A percentile compares a stretch with the other conserved stretches of the same genome.
phyloP scores from a whole-genome alignment of 176 grass and related monocot species.

The Oryza meridionalis region DNA sequence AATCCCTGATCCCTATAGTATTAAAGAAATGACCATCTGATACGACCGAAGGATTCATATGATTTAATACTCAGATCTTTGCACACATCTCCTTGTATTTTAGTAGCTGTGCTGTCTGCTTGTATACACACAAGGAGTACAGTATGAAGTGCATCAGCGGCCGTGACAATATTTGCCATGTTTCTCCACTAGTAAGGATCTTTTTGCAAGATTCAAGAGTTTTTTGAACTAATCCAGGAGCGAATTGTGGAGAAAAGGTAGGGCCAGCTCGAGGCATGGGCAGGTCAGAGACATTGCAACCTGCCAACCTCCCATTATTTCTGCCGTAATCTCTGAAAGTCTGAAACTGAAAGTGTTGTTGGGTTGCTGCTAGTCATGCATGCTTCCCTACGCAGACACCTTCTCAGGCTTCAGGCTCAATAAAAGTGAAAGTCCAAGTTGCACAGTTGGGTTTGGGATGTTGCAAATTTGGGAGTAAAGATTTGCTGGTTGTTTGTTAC shows the following conservation, averaged over 20 bases:
- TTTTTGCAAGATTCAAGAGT: constrained; percentile 12
- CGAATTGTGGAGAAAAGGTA: constrained; percentile 43
- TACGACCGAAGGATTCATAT: constrained; percentile 8
- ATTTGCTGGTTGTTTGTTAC: neutral
- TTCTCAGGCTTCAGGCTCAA: constrained; percentile 15
- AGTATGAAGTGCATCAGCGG: neutral
- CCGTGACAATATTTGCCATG: constrained; percentile 16
- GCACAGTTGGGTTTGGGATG: neutral
- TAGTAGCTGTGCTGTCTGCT: constrained; percentile 29
- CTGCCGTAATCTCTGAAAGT: constrained; percentile 39
- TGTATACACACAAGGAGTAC: constrained; percentile 18
- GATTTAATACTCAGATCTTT: constrained; percentile 2
- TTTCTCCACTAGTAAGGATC: neutral
- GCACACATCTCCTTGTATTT: constrained; percentile 51
- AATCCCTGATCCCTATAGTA: constrained; percentile 5
- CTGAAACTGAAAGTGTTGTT: constrained; percentile 13
- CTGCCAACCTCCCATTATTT: constrained; percentile 34
- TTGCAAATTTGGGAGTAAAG: neutral
- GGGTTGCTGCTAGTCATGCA: neutral
- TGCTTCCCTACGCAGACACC: neutral
- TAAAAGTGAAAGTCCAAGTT: neutral
- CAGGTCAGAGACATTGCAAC: neutral
- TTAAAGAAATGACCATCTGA: constrained; percentile 10
- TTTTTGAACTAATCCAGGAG: constrained; percentile 20
- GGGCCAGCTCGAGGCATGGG: constrained; percentile 16